Evolutionary conservation across 2,329 filamentous ascomycete species (phyloP).

Genomic region (Pestalotiopsis sp.): DNA sequence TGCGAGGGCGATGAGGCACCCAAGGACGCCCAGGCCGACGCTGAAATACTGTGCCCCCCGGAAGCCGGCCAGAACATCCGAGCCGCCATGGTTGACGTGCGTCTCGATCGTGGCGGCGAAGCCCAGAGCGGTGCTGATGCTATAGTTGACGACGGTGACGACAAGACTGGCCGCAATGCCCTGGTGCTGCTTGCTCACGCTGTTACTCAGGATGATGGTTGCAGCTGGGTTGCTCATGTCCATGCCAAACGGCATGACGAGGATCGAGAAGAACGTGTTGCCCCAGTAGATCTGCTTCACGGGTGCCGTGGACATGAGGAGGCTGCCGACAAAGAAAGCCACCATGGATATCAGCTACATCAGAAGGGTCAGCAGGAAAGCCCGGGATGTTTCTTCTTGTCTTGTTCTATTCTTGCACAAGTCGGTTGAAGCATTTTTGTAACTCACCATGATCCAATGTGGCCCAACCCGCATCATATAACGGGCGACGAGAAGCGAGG

Average conservation of each 20-base stretch:
- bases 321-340: conserved; percentile 31
- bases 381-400: not conserved
- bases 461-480: conserved; percentile 33
- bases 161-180: conserved; percentile 42
- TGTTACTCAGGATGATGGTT: conserved; percentile 52
- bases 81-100: not conserved
- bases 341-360: conserved; percentile 27
- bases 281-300: conserved; percentile 56
- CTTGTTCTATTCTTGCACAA: not conserved
- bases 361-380: not conserved
- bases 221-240: conserved; percentile 32
- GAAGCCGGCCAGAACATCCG: conserved; percentile 7
- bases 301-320: conserved; percentile 39
- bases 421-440: not conserved
- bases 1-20: conserved; percentile 3
- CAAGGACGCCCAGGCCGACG: conserved; percentile 6
- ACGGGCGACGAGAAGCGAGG: conserved; percentile 29
- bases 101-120: conserved; percentile 50
- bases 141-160: conserved; percentile 61
- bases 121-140: conserved; percentile 56
- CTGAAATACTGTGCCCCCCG: conserved; percentile 10
- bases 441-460: conserved; percentile 29
- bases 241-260: conserved; percentile 32
- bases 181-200: conserved; percentile 22
- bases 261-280: conserved; percentile 51